Percentiles rank a stretch among this genome's conserved stretches.
These are phyloP conservation scores for Serpula lacrymans DNA, from an alignment of 768 basidiomycete species.

Conservation along the genomic window DNA sequence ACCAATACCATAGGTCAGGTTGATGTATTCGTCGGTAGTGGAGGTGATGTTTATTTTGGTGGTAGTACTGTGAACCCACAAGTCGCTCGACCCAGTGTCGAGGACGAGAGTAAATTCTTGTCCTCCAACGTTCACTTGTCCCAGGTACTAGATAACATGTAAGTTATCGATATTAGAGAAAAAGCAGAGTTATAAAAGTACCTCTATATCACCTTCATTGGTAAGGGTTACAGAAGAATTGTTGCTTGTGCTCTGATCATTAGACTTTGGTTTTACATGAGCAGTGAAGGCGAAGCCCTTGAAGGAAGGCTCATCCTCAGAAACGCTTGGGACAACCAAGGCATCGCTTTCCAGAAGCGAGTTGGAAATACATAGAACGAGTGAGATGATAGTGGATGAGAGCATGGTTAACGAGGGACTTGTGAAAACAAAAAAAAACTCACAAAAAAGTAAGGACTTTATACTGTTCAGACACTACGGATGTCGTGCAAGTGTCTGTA, in stretches of 20 bases:
- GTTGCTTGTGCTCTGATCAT: conserved; percentile 19
- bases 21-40: conserved; percentile 26
- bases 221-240: conserved; percentile 13
- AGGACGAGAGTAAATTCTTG: conserved; percentile 26
- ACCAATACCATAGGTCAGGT: conserved; percentile 38
- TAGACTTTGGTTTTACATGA: conserved; percentile 9
- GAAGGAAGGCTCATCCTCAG: conserved; percentile 4
- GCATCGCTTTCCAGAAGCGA: conserved; percentile 33
- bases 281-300: conserved; percentile 20
- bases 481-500: no score
- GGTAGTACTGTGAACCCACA: conserved; percentile 18
- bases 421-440: no score
- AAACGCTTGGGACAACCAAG: conserved; percentile 9
- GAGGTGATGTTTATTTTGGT: conserved; percentile 25
- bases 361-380: conserved; percentile 8
- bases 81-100: conserved; percentile 29
- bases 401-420: conserved; percentile 17
- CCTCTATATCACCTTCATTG: conserved; percentile 24
- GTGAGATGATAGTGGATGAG: conserved; percentile 5
- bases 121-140: conserved; percentile 26
- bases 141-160: conserved; percentile 24
- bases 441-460: no score
- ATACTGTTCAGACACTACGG: no score
- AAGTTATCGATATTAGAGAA: no score
- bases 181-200: no score